Percentiles rank a stretch among this genome's conserved stretches.
phyloP scores from a whole-genome alignment of 805 yeast species.

The Pichia gijzeniarum region DNA sequence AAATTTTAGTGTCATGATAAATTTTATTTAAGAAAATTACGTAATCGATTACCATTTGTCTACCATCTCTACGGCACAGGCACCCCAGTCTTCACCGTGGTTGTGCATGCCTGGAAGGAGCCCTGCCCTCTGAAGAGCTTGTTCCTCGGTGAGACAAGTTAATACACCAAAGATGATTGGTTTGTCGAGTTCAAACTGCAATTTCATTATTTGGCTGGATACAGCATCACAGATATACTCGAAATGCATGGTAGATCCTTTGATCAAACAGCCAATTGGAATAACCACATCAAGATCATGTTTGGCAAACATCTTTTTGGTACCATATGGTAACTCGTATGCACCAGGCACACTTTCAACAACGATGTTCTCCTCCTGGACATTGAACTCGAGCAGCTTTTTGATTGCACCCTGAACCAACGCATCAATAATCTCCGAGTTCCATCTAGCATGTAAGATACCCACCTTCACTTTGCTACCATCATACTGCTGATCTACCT shows the following conservation, averaged over 20 bases:
- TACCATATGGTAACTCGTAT: slow-evolving; percentile 85
- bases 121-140: slow-evolving; percentile 91
- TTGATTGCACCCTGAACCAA: slow-evolving; percentile 71
- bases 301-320: slow-evolving; percentile 45
- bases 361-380: slow-evolving; percentile 65
- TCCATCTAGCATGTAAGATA: slow-evolving; percentile 97
- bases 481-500: slow-evolving; percentile 40
- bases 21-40: no score
- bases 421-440: slow-evolving; percentile 64
- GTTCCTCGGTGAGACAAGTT: slow-evolving; percentile 90
- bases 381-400: slow-evolving; percentile 59
- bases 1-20: no score
- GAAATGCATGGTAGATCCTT: slow-evolving; percentile 97
- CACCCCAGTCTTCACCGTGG: slow-evolving; percentile 98
- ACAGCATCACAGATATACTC: slow-evolving; percentile 93
- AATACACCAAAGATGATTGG: slow-evolving; percentile 93
- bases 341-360: slow-evolving; percentile 92
- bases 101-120: slow-evolving; percentile 73
- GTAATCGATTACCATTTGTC: slow-evolving; percentile 29
- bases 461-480: slow-evolving; percentile 43
- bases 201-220: slow-evolving; percentile 75
- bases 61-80: slow-evolving; percentile 97
- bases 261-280: slow-evolving; percentile 90
- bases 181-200: slow-evolving; percentile 59
- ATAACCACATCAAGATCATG: slow-evolving; percentile 72